Base-by-base conservation (phyloP, 2,329 filamentous ascomycete species). In the Blastomyces gilchristii region DNA sequence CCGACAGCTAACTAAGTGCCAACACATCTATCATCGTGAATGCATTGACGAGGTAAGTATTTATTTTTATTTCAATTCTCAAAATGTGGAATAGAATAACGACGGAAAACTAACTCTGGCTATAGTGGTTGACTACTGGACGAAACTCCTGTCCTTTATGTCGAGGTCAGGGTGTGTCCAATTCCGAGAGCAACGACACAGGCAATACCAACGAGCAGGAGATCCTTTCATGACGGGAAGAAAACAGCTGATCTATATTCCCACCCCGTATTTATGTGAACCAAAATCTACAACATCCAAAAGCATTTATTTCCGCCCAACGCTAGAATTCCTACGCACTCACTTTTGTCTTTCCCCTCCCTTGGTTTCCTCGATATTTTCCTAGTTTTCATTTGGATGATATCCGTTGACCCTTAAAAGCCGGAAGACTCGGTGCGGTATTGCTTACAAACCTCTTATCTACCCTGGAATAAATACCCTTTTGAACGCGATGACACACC, bases 31-130 rank as follows among this genome's bases (percentile, higher is more conserved):
- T 74, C 86, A 89, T 74, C 82, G 80, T 67, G 82, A 87, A 68
- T 89, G 86, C 72, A 88, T 89, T 72, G 86, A 88, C 71, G 83
- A 87, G 80, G 85, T 87, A 77, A 69, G 80, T 69, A 28, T 39
- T 57, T 18, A 9, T 18, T 58, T 62, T 60, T 16, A 45, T 16
- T 14, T 39, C 45, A 12, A 11, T 31, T 34, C 43, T 49, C 14
- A 11, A n/a, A 18, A 61, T 69, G 54, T 62, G 25, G 60, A 22
- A 60, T 11, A 61, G 62, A 39, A 12, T 47, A 9, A 41, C 62
- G 11, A 22, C 63, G 66, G 56, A 28, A 25, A 61, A 62, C 73
- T 80, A 66, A 80, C 67, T 57, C 54, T 31, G 49, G 43, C 56
- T 28, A 47, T 45, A 88, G 84, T 88, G 86, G 86, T 77, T 88